Evolutionary conservation across 768 basidiomycete genomes (phyloP).

Genomic region (Cubamyces lactineus): DNA sequence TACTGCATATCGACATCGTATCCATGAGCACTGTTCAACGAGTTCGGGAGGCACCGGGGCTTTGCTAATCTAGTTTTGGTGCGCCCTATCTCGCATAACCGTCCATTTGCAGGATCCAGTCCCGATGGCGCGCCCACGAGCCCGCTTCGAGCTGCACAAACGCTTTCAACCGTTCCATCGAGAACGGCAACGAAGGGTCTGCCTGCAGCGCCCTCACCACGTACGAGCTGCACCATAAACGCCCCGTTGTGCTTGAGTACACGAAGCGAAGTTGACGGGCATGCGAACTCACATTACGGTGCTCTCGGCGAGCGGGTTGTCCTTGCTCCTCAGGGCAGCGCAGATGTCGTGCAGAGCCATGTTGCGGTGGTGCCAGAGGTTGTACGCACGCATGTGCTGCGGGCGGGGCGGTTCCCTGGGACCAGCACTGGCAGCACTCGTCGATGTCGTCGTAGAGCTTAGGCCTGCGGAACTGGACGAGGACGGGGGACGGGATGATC

Average conservation of each 20-base stretch:
- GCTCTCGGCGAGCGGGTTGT: slow-evolving; percentile 47
- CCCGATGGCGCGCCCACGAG: slow-evolving; percentile 47
- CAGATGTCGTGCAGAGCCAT: slow-evolving; percentile 45
- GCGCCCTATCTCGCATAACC: slow-evolving; percentile 1
- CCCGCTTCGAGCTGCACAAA: slow-evolving; percentile 44
- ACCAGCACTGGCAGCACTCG: neutral
- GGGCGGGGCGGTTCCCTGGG: slow-evolving; percentile 13
- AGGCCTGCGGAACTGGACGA: no score
- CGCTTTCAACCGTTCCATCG: slow-evolving; percentile 37
- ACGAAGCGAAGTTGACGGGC: no score
- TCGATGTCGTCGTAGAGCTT: neutral
- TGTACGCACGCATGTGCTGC: slow-evolving; percentile 49
- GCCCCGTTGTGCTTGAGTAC: neutral
- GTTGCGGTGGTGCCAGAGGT: slow-evolving; percentile 44
- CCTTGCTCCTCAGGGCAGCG: slow-evolving; percentile 37
- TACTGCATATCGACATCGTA: no score
- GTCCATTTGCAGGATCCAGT: slow-evolving; percentile 38
- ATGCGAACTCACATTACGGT: slow-evolving; percentile 48
- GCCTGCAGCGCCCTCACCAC: slow-evolving; percentile 46
- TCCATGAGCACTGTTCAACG: no score
- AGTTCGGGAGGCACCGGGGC: no score
- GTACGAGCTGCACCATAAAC: slow-evolving; percentile 41
- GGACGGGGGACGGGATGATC: neutral
- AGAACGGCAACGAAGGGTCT: slow-evolving; percentile 42
- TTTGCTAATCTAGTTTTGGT: no score